phyloP scores from a whole-genome alignment of 257 asterid species.

The Eustoma russellianum region DNA sequence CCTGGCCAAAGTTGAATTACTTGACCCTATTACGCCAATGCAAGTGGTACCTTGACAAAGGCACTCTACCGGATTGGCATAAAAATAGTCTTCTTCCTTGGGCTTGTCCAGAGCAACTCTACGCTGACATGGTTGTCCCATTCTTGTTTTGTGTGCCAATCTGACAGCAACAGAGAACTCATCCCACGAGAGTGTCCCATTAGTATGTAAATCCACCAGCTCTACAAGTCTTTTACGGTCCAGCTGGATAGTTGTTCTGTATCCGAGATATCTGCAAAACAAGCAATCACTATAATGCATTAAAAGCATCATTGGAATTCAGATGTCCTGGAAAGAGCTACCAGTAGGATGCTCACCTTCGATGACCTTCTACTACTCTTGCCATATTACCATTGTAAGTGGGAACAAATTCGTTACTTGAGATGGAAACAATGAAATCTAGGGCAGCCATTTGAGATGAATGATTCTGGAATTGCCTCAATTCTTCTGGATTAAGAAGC shows the following conservation, averaged over 20 bases:
- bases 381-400: constrained; percentile 98
- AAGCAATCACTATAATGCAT: not conserved
- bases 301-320: no score
- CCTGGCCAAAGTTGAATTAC: constrained; percentile 26
- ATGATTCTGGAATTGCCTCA: constrained; percentile 75
- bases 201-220: constrained; percentile 61
- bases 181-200: constrained; percentile 59
- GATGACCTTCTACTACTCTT: constrained; percentile 90
- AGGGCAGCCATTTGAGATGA: constrained; percentile 99
- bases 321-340: no score
- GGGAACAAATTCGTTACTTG: constrained; percentile 72
- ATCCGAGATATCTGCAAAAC: constrained; percentile 74
- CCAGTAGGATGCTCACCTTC: constrained; percentile 39
- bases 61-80: constrained; percentile 84
- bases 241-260: constrained; percentile 60
- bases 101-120: constrained; percentile 52
- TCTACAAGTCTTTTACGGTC: constrained; percentile 65
- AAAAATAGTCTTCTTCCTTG: constrained; percentile 89
- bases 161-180: constrained; percentile 52
- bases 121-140: constrained; percentile 64
- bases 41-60: constrained; percentile 44
- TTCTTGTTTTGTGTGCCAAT: constrained; percentile 47
- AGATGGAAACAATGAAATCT: constrained; percentile 79
- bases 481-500: constrained; percentile 60
- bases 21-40: constrained; percentile 26